Evolutionary conservation across 352 stramenopile genomes (phyloP), one percentile per base, ranked within the genome.

Genomic region (Phytophthora fragariae): DNA sequence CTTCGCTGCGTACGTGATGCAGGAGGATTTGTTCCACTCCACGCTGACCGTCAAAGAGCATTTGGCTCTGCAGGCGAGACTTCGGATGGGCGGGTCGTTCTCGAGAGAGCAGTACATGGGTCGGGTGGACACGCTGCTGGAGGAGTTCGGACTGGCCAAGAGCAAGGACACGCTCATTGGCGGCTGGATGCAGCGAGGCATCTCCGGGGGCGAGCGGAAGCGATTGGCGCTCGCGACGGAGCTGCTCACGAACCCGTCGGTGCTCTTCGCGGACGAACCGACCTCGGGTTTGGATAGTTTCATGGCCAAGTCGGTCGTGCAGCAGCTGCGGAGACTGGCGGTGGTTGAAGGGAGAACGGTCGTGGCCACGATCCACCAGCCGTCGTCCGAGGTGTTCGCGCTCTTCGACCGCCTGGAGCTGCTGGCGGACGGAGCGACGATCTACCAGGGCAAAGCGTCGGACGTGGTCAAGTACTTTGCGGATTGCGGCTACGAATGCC

Each of bases 11-110:
- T 97, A 97, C 62, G 88, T 97, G 31, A 89, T 92, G 72, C 92
- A 97, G 72, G 92, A 98, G 54, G 93, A 98, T 82, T 80, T 98
- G 11, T 84, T 98, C 33, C 76, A 97, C 53, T 74, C 72, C 31
- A 96, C 93, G 60, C 64, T 98, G 17, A 98, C 92, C 7, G 91
- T 97, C 0, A 78, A 84, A 35, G 92, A 97, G 75, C 90, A 97
- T 62, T 73, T 97, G 24, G 75, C 68, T 10, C 95, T 97, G 68
- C 82, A 92, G n/a, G 91, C 92, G 15, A 79, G 84, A 62, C 68
- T 98, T 3, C 75, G 90, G 14, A 82, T 97, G 62, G 83, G 89
- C 47, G 65, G 73, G 2, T 55, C 57, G 24, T 77, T 68, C 21
- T 66, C 61, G 29, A 58, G 44, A 2, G 39, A 70, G 1, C 57